phyloP scores from a whole-genome alignment of 2,329 filamentous ascomycete species.

The Fusarium mundagurra region DNA sequence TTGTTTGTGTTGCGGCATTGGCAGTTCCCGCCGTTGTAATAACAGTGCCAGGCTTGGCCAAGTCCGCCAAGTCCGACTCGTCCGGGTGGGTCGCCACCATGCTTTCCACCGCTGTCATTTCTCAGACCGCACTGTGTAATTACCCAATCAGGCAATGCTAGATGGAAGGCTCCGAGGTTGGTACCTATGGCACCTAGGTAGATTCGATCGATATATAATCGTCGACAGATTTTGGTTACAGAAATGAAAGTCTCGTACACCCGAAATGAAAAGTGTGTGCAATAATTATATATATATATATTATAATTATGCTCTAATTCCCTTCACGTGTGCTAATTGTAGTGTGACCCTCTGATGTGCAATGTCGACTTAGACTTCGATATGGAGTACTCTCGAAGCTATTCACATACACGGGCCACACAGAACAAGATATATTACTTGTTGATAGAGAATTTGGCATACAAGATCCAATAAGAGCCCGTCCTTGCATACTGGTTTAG shows the following conservation, averaged over 20 bases:
- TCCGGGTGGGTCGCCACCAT: slow-evolving; percentile 1
- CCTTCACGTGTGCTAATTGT: neutral
- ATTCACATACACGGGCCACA: neutral
- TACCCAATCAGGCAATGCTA: neutral
- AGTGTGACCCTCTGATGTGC: neutral
- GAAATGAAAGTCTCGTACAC: neutral
- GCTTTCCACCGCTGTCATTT: neutral
- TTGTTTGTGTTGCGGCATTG: slow-evolving; percentile 4
- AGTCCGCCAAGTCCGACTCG: slow-evolving; percentile 1
- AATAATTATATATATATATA: neutral
- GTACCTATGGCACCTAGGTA: neutral
- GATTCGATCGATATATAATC: neutral
- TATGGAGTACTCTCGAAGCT: neutral
- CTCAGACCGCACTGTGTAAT: neutral
- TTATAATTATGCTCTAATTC: neutral
- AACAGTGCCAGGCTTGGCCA: neutral
- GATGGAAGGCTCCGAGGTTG: neutral
- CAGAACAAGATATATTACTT: neutral
- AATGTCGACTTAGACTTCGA: neutral
- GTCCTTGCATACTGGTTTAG: neutral
- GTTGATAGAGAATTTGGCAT: neutral
- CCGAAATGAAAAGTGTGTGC: neutral
- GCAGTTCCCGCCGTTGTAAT: neutral
- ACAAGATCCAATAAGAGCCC: neutral
- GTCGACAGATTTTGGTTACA: neutral